Conservation (phyloP, 2,329 filamentous ascomycete species). For the Aspergillus hortae region DNA sequence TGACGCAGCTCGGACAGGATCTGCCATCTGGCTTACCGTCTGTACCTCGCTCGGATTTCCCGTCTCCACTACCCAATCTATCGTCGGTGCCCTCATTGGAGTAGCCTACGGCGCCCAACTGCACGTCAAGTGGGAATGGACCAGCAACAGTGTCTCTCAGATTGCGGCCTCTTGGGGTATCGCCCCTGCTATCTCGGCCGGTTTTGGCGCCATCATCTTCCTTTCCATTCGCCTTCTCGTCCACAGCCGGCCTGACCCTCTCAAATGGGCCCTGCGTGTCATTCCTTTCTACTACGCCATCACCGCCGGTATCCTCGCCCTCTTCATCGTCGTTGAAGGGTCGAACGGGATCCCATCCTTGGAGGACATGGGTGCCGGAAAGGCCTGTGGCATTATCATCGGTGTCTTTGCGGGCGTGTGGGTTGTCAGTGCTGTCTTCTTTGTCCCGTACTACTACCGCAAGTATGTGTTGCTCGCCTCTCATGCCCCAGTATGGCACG, state of each 20-base stretch:
- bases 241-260: constrained; percentile 43
- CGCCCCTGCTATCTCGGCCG: constrained; percentile 46
- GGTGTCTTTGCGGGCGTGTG: neutral
- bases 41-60: constrained; percentile 29
- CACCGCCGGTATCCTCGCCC: constrained; percentile 33
- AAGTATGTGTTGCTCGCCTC: neutral
- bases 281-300: constrained; percentile 47
- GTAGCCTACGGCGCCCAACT: neutral
- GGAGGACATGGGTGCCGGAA: neutral
- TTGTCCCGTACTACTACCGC: neutral
- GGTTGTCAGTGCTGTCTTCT: neutral
- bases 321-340: neutral
- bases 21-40: constrained; percentile 27
- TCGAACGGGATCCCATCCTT: neutral
- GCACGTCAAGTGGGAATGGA: constrained; percentile 24
- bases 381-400: neutral
- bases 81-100: constrained; percentile 28
- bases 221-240: constrained; percentile 46
- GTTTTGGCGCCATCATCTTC: constrained; percentile 46
- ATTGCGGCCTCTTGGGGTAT: constrained; percentile 46
- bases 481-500: neutral
- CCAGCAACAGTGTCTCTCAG: constrained; percentile 37
- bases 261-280: constrained; percentile 45
- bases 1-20: constrained; percentile 14
- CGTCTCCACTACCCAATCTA: constrained; percentile 35